Conservation (phyloP, 163 green algal species). For the Smithsoniella earleae region DNA sequence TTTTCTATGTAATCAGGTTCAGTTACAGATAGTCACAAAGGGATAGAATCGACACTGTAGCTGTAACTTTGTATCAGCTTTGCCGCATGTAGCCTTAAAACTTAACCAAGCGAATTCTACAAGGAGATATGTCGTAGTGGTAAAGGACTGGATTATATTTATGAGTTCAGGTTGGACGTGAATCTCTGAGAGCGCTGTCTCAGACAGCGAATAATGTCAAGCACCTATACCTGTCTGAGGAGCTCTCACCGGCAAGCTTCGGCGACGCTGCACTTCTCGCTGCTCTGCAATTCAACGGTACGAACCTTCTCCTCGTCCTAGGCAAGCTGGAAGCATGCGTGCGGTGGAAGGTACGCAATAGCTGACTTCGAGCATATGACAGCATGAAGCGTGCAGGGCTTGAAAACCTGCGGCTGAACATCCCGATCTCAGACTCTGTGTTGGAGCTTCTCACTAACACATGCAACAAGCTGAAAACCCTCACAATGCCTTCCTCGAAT, state of each 20-base stretch:
- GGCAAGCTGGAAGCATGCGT: not conserved
- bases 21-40: no score
- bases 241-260: slow-evolving; percentile 19
- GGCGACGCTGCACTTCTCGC: not conserved
- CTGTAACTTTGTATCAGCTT: no score
- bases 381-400: not conserved
- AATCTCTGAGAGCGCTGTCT: not conserved
- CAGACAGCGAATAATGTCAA: slow-evolving; percentile 5
- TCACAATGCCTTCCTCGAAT: not conserved
- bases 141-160: no score
- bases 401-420: not conserved
- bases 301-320: not conserved
- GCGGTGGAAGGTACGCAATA: no score
- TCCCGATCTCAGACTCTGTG: not conserved
- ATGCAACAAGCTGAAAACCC: not conserved
- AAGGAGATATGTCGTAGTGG: no score
- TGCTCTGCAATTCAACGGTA: not conserved
- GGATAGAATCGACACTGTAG: no score
- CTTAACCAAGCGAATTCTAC: no score
- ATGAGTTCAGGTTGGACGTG: slow-evolving; percentile 10
- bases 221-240: slow-evolving; percentile 26
- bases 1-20: no score
- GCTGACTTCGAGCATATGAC: no score
- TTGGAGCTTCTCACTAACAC: not conserved
- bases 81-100: no score